Evolutionary conservation across 495 filamentous ascomycete genomes (phyloP), one percentile per base, ranked within the genome.

Genomic region (Sabuloglossum arenarium): DNA sequence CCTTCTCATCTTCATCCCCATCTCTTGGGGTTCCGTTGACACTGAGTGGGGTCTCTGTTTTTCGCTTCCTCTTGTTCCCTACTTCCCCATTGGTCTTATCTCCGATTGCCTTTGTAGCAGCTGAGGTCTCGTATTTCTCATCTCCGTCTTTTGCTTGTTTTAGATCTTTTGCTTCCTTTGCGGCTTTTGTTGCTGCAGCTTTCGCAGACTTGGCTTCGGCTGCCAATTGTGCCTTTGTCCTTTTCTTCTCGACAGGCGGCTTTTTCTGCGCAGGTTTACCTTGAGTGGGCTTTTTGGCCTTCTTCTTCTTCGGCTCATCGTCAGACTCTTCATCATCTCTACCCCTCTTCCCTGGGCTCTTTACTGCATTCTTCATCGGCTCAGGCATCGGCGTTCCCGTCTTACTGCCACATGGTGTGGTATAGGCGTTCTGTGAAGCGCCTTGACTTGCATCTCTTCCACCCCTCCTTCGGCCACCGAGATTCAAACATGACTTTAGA

Each of bases 291-390:
- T 34, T 34, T 37, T 31, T 54, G 27, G 14, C 16, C 29, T 37
- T 34, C 29, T 54, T 54, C 53, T 54, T 54, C 53, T 54, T 54
- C 23, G 47, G 47, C 27, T 31, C 53, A n/a, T 54, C 34, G 28
- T 43, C 29, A 34, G 34, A 37, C 28, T 54, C 27, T 8, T 43
- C 34, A 12, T 43, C 53, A 11, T 39, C 53, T 54, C 53, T 23
- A 12, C 14, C 53, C 30, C 34, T 54, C 34, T 39, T 54, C 24
- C n/a, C 27, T 12, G 53, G 53, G 30, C 53, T 54, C 9, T 34
- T 54, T 1, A 16, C 53, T n/a, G 53, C n/a, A 39, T 37, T 37
- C 53, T 39, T 54, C 53, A 10, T 37, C 9, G 27, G 53, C 30
- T 34, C 53, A 4, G 53, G 53, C 53, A 54, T 43, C 1, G 53